These are phyloP conservation scores for Teratosphaeria viscida DNA, from an alignment of 2,329 filamentous ascomycete genomes.

Conservation along the genomic window DNA sequence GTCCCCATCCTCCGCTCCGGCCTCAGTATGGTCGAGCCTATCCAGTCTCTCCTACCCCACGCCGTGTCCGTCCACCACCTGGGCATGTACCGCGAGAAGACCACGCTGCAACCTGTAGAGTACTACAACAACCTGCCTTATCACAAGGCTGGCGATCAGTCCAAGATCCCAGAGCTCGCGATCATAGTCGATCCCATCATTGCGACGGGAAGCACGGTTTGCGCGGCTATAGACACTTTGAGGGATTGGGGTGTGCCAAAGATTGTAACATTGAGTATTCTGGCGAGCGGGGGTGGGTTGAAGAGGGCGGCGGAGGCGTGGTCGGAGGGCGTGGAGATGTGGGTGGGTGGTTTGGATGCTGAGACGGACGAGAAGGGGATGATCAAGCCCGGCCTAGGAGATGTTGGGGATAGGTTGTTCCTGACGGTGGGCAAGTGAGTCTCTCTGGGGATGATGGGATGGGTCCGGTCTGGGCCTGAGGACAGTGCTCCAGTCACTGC, in stretches of 20 bases:
- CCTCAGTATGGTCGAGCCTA: conserved; percentile 78
- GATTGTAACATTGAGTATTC: conserved; percentile 64
- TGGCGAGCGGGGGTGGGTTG: conserved; percentile 65
- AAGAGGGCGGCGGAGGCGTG: conserved; percentile 62
- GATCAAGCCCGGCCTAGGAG: conserved; percentile 81
- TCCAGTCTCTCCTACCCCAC: conserved; percentile 70
- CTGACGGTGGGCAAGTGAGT: conserved; percentile 74
- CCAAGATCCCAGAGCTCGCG: conserved; percentile 49
- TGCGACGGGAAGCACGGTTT: conserved; percentile 82
- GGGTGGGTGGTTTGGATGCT: conserved; percentile 69
- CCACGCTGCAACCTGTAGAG: conserved; percentile 79
- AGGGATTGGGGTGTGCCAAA: conserved; percentile 83
- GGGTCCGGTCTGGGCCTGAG: not conserved
- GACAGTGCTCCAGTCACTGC: not conserved
- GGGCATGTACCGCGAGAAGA: conserved; percentile 84
- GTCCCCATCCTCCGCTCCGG: conserved; percentile 91
- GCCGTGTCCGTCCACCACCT: conserved; percentile 84
- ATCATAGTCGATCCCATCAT: conserved; percentile 88
- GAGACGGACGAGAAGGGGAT: conserved; percentile 70
- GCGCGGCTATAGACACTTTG: conserved; percentile 79
- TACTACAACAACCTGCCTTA: conserved; percentile 97
- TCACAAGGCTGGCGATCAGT: conserved; percentile 41
- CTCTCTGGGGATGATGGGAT: not conserved
- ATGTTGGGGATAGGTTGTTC: conserved; percentile 84
- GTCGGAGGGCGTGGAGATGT: conserved; percentile 67